Percentiles rank a stretch among this genome's conserved stretches.
These are phyloP conservation scores for Noccaea bulbosa DNA, from an alignment of 345 rosid genomes.

Conservation along the genomic window DNA sequence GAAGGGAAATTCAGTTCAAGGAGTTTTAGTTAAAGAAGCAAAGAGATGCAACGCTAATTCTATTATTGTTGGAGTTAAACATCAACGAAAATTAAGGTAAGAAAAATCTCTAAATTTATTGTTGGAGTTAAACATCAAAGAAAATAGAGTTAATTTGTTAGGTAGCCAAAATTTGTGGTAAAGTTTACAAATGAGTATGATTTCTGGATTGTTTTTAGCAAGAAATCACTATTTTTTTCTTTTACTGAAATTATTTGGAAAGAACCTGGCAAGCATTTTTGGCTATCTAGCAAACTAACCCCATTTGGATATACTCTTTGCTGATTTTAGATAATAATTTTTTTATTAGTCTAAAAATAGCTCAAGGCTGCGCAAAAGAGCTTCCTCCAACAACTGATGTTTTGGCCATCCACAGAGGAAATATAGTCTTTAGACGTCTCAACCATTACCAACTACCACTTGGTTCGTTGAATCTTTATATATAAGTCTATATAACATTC, in stretches of 20 bases:
- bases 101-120: constrained; percentile 36
- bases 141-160: constrained; percentile 5
- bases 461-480: constrained; percentile 51
- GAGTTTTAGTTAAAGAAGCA: constrained; percentile 68
- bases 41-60: constrained; percentile 58
- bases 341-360: constrained; percentile 50
- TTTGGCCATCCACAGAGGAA: constrained; percentile 74
- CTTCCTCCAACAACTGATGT: constrained; percentile 69
- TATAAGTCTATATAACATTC: constrained; percentile 16
- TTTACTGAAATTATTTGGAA: no score
- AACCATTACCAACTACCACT: constrained; percentile 54
- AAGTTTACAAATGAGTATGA: no score
- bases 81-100: constrained; percentile 53
- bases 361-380: constrained; percentile 70
- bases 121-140: constrained; percentile 63
- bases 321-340: constrained; percentile 20
- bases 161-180: no score
- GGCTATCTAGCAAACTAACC: no score
- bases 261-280: no score
- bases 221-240: no score
- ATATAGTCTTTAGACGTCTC: constrained; percentile 64
- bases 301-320: not conserved
- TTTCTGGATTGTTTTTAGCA: no score
- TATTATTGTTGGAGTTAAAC: constrained; percentile 68
- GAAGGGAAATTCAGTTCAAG: constrained; percentile 58